Evolutionary conservation across 768 basidiomycete species (phyloP).

Genomic region (Kwoniella heveanensis): DNA sequence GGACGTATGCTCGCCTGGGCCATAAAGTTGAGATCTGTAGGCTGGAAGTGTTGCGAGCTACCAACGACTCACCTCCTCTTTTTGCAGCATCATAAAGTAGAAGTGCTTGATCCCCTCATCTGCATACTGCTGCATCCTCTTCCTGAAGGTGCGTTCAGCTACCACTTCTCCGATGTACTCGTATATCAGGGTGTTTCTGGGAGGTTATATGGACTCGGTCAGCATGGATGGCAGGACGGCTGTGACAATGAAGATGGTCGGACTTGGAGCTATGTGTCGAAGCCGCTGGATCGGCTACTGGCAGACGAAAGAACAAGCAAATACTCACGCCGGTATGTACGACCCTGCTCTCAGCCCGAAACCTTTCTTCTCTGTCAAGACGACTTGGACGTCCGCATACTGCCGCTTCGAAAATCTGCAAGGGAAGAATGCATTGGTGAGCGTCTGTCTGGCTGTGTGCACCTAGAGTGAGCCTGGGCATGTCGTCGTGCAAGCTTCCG

Average conservation of each 20-base stretch:
- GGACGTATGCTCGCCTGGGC: too few species aligned
- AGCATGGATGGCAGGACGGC: too few species aligned
- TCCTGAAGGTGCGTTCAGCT: conserved; percentile 78
- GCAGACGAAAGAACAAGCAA: too few species aligned
- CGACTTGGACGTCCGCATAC: conserved; percentile 84
- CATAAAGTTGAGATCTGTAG: too few species aligned
- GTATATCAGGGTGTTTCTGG: conserved; percentile 90
- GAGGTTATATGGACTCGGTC: too few species aligned
- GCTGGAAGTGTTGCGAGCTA: too few species aligned
- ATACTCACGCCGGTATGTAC: conserved; percentile 57
- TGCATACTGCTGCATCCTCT: conserved; percentile 91
- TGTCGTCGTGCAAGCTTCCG: too few species aligned
- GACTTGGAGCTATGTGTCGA: too few species aligned
- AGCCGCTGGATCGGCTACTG: too few species aligned
- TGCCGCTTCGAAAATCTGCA: conserved; percentile 80
- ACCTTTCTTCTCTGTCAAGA: conserved; percentile 92
- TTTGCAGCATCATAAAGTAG: conserved; percentile 99
- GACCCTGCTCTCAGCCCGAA: conserved; percentile 80
- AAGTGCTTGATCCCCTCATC: conserved; percentile 93
- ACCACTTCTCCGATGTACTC: conserved; percentile 98
- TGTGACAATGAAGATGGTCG: too few species aligned
- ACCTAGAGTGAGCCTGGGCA: too few species aligned
- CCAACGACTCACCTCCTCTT: conserved; percentile 80
- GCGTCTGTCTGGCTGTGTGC: too few species aligned
- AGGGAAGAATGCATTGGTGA: not conserved